phyloP scores from a whole-genome alignment of 768 basidiomycete species.

The Boletellus emodensis region DNA sequence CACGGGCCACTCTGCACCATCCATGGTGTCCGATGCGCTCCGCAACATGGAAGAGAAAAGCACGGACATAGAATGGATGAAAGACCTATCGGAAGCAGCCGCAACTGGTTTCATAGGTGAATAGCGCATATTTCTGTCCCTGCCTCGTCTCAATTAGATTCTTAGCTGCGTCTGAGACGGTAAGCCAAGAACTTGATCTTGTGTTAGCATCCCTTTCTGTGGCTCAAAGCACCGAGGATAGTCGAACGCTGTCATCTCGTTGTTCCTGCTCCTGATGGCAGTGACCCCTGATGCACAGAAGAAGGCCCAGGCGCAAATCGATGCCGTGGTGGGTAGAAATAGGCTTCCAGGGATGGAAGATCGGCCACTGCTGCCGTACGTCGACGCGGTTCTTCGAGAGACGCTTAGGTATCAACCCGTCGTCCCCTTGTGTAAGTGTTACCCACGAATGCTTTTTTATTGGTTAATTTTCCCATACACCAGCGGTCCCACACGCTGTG shows the following conservation, averaged over 20 bases:
- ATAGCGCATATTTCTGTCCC: background rate
- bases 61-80: slow-evolving; percentile 2
- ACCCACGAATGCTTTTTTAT: background rate
- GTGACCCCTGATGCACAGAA: slow-evolving; percentile 11
- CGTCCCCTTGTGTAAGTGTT: slow-evolving; percentile 13
- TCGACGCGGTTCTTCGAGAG: slow-evolving; percentile 20
- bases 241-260: slow-evolving; percentile 23
- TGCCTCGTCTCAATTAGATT: background rate
- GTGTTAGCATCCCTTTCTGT: background rate
- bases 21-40: slow-evolving; percentile 21
- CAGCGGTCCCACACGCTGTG: slow-evolving; percentile 29
- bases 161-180: slow-evolving; percentile 21
- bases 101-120: slow-evolving; percentile 21
- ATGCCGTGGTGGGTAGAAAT: slow-evolving; percentile 10
- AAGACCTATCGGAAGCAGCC: slow-evolving; percentile 19
- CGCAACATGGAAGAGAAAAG: slow-evolving; percentile 8
- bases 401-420: slow-evolving; percentile 14
- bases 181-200: background rate
- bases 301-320: slow-evolving; percentile 23
- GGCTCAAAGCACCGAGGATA: slow-evolving; percentile 2
- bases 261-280: slow-evolving; percentile 20
- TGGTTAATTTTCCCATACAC: background rate
- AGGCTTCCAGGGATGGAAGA: slow-evolving; percentile 16
- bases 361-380: slow-evolving; percentile 16
- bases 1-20: slow-evolving; percentile 5